phyloP scores from a whole-genome alignment of 805 yeast species.

The Debaryomyces prosopidis region DNA sequence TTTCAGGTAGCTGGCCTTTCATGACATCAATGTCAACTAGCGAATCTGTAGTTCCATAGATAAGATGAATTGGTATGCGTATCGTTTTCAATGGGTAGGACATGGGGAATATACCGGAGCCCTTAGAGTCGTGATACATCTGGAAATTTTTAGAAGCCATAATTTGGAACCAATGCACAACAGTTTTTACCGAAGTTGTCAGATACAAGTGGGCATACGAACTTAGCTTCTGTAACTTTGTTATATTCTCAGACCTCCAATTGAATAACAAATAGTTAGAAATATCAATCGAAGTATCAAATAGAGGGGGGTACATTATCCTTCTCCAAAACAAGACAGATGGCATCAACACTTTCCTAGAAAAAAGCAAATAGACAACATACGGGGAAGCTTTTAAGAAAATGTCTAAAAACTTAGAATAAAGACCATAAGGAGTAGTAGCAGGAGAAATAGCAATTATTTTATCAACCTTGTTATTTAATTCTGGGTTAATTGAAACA shows the following conservation, averaged over 20 bases:
- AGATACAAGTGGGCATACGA: constrained; percentile 87
- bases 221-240: constrained; percentile 70
- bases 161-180: constrained; percentile 96
- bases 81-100: constrained; percentile 42
- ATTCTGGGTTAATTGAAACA: constrained; percentile 59
- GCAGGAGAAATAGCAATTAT: constrained; percentile 93
- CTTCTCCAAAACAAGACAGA: constrained; percentile 79
- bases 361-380: constrained; percentile 69
- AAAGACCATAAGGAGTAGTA: constrained; percentile 84
- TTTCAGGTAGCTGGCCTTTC: constrained; percentile 62
- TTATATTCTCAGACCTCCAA: constrained; percentile 78
- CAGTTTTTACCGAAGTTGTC: constrained; percentile 86
- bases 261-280: constrained; percentile 69
- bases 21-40: constrained; percentile 83
- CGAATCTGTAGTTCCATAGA: constrained; percentile 81
- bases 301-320: constrained; percentile 75
- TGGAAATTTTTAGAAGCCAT: constrained; percentile 76
- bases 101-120: constrained; percentile 32
- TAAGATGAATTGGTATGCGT: constrained; percentile 65
- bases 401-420: constrained; percentile 72
- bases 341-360: constrained; percentile 71
- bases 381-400: constrained; percentile 76
- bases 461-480: constrained; percentile 54
- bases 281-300: constrained; percentile 67
- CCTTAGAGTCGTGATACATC: constrained; percentile 71